phyloP scores from a whole-genome alignment of 805 yeast species.

The Starmerella cellae region DNA sequence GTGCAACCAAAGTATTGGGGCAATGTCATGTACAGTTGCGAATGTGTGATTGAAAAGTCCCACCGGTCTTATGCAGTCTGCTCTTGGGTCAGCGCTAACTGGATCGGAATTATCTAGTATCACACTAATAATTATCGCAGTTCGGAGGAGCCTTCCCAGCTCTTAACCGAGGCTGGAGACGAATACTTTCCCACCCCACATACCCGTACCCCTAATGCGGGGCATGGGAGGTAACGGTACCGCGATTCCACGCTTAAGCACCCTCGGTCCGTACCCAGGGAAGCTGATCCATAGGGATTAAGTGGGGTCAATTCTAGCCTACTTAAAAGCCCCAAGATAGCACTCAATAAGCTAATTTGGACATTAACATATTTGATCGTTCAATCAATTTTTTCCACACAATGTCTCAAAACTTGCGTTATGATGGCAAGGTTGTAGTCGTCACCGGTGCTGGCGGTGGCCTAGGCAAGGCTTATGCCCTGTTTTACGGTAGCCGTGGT shows the following conservation, averaged over 20 bases:
- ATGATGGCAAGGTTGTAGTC: constrained; percentile 76
- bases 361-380: no score
- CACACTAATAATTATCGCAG: no score
- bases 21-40: no score
- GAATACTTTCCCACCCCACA: background rate
- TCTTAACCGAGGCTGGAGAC: no score
- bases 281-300: background rate
- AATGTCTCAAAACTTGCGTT: constrained; percentile 30
- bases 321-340: background rate
- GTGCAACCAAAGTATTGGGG: no score
- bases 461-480: constrained; percentile 75
- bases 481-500: constrained; percentile 77
- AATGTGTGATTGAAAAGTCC: no score
- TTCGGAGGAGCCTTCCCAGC: no score
- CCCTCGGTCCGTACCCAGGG: background rate
- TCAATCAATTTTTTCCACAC: no score
- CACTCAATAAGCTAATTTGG: no score
- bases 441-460: constrained; percentile 99
- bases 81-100: no score
- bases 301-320: background rate
- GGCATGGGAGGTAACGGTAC: background rate
- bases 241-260: background rate
- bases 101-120: no score
- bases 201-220: background rate
- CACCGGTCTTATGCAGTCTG: no score